These are phyloP conservation scores for Elsinoe perseae DNA, from an alignment of 2,329 filamentous ascomycete species.

Conservation along the genomic window DNA sequence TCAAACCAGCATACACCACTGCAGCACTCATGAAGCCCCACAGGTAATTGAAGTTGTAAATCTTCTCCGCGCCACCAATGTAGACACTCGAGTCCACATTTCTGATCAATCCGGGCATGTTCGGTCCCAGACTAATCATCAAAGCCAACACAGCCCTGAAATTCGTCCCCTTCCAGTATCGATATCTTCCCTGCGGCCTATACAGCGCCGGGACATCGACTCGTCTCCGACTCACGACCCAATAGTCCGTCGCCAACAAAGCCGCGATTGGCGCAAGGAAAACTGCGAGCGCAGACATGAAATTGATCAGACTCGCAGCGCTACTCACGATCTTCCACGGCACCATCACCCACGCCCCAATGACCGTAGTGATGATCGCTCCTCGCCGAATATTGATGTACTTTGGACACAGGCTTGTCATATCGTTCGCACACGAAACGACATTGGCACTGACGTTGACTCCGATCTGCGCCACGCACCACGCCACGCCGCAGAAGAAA, in stretches of 20 bases:
- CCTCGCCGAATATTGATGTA: slow-evolving; percentile 40
- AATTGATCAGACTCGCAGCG: slow-evolving; percentile 47
- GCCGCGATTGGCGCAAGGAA: slow-evolving; percentile 58
- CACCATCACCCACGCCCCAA: slow-evolving; percentile 49
- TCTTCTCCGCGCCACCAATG: slow-evolving; percentile 16
- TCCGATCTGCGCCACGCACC: slow-evolving; percentile 48
- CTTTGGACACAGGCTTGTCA: slow-evolving; percentile 44
- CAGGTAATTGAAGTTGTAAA: slow-evolving; percentile 53
- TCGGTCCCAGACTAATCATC: slow-evolving; percentile 49
- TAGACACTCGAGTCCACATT: slow-evolving; percentile 15
- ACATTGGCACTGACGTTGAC: slow-evolving; percentile 49
- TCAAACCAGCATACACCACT: slow-evolving; percentile 46
- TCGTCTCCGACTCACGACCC: slow-evolving; percentile 45
- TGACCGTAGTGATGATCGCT: slow-evolving; percentile 40
- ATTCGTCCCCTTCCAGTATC: slow-evolving; percentile 49
- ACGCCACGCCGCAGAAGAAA: slow-evolving; percentile 28
- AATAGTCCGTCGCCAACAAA: slow-evolving; percentile 55
- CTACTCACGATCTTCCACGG: slow-evolving; percentile 59
- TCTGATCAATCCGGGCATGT: slow-evolving; percentile 42
- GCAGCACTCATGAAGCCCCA: slow-evolving; percentile 52
- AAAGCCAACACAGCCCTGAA: slow-evolving; percentile 54
- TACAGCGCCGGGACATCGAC: slow-evolving; percentile 43
- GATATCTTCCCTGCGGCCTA: slow-evolving; percentile 42
- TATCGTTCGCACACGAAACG: slow-evolving; percentile 47
- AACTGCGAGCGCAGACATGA: slow-evolving; percentile 56